A percentile compares a stretch with the other conserved stretches of the same genome.
These are phyloP conservation scores for Beta vulgaris DNA, from an alignment of 148 eudicot species.

Conservation along the genomic window DNA sequence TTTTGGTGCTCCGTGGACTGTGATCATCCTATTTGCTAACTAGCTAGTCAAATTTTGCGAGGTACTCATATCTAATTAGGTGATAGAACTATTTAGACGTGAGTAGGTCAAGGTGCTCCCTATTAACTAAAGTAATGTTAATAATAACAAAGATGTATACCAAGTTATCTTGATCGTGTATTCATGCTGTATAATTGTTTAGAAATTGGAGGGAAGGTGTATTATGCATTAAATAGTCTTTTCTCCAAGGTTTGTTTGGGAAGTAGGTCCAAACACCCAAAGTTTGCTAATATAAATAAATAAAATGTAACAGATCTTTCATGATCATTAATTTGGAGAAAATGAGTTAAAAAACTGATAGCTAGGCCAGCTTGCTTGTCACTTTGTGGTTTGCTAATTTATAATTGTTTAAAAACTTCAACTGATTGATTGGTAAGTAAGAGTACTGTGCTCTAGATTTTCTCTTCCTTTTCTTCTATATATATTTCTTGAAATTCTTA, in stretches of 20 bases:
- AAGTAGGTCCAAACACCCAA: constrained; percentile 2
- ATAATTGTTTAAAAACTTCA: neutral
- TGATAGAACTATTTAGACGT: neutral
- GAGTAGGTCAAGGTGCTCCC: neutral
- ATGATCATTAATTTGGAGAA: constrained; percentile 1
- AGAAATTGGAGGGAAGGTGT: neutral
- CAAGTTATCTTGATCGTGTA: neutral
- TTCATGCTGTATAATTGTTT: neutral
- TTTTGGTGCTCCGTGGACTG: too few species aligned
- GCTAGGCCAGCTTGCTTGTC: constrained; percentile 6
- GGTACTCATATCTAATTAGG: neutral
- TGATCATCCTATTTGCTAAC: neutral
- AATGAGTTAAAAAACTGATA: neutral
- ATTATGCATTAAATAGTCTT: neutral
- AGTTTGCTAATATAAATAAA: neutral
- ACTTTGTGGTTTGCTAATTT: constrained; percentile 8
- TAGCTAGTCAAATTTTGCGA: neutral
- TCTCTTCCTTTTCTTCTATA: neutral
- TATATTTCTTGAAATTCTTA: neutral
- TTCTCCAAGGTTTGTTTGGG: constrained; percentile 6
- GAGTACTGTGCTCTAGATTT: constrained; percentile 19
- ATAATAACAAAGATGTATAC: neutral
- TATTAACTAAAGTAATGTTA: too few species aligned
- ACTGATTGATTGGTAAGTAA: constrained; percentile 10
- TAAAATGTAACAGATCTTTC: constrained; percentile 14